Percentiles rank a stretch among this genome's conserved stretches.
Evolutionary conservation across 345 rosid species (phyloP).

Genomic region (Carallia pectinifolia): DNA sequence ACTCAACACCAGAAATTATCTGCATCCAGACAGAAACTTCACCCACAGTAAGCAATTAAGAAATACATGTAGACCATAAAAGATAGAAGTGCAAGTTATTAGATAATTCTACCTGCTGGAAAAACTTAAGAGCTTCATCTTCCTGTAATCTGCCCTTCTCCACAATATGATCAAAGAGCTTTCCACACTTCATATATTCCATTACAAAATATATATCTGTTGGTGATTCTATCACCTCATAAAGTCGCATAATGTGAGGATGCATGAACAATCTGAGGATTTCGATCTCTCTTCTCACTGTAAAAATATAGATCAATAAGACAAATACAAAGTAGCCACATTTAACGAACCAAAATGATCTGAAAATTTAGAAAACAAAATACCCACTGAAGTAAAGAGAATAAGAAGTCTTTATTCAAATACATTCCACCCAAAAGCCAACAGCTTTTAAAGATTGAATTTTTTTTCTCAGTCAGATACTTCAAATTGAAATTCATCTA

Average conservation of each 20-base stretch:
- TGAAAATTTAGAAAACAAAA: not conserved
- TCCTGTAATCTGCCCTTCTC: constrained; percentile 81
- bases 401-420: not conserved
- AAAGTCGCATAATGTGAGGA: constrained; percentile 78
- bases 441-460: not conserved
- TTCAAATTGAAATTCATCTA: not conserved
- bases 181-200: constrained; percentile 84
- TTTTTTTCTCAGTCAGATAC: not conserved
- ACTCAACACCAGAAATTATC: constrained; percentile 85
- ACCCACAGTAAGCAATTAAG: not conserved
- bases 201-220: constrained; percentile 71
- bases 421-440: not conserved
- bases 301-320: constrained; percentile 15
- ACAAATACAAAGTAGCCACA: not conserved
- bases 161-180: constrained; percentile 78
- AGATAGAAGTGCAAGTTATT: constrained; percentile 6
- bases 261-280: constrained; percentile 80
- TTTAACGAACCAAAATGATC: not conserved
- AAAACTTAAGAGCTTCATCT: constrained; percentile 75
- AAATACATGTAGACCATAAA: not conserved
- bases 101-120: constrained; percentile 66
- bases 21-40: constrained; percentile 34
- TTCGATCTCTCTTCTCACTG: constrained; percentile 82
- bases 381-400: not conserved
- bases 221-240: constrained; percentile 75